Evolutionary conservation across 1,139 yeast species (phyloP).

Genomic region (Suhomyces atakaporum): DNA sequence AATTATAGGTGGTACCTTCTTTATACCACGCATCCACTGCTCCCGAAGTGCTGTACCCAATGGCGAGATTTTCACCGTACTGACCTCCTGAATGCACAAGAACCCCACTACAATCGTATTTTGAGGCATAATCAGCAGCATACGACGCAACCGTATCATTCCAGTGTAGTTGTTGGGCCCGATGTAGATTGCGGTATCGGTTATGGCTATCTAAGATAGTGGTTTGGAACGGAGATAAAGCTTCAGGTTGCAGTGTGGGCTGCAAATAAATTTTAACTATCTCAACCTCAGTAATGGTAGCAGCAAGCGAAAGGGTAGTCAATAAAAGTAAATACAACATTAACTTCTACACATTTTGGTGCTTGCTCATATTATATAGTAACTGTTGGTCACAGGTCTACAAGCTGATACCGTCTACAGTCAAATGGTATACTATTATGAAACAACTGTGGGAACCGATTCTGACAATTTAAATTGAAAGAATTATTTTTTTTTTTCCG

Average conservation of each 20-base stretch:
- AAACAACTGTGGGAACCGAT: no score
- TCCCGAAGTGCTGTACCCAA: slow-evolving; percentile 35
- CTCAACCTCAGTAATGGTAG: slow-evolving; percentile 21
- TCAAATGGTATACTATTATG: no score
- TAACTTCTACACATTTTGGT: no score
- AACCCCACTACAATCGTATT: slow-evolving; percentile 38
- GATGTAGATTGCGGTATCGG: slow-evolving; percentile 30
- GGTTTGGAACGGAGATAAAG: neutral
- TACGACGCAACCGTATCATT: slow-evolving; percentile 30
- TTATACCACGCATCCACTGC: slow-evolving; percentile 41
- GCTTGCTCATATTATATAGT: no score
- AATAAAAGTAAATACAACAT: no score
- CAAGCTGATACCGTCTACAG: no score
- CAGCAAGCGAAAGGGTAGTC: slow-evolving; percentile 7
- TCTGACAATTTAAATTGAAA: no score
- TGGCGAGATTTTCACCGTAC: slow-evolving; percentile 43
- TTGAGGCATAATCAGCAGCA: slow-evolving; percentile 32
- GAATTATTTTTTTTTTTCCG: no score
- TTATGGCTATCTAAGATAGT: slow-evolving; percentile 33
- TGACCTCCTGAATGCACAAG: slow-evolving; percentile 37
- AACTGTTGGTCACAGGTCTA: no score
- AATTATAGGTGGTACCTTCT: slow-evolving; percentile 33
- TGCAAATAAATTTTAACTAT: slow-evolving; percentile 18
- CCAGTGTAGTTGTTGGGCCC: slow-evolving; percentile 34
- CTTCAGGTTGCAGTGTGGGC: neutral